Evolutionary conservation across 2,329 filamentous ascomycete species (phyloP), one percentile per base, ranked within the genome.

Genomic region (Neofusicoccum laricinum): DNA sequence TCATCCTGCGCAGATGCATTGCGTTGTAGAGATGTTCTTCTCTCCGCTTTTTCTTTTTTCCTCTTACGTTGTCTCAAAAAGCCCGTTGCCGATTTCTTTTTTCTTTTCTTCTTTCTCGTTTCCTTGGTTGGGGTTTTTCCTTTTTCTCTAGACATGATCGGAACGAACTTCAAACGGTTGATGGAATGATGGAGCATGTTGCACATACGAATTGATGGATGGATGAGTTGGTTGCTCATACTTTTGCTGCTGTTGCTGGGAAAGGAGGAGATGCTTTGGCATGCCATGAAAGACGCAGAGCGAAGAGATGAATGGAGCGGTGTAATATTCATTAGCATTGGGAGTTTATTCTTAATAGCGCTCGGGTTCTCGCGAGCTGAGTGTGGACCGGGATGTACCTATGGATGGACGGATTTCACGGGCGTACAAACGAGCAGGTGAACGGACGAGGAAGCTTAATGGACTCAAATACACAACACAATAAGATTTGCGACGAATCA

Each of bases 161-260:
- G 32, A 59, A 59, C 55, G 55, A 59, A 58, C 7, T 30, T 59
- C 6, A 46, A 34, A 46, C 40, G 25, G 15, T 34, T 38, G 36
- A 38, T 38, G 36, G 36, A 19, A 25, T 19, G 38, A 58, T 48
- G 30, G 41, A 19, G 8, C 17, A 3, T 41, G n/a, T 19, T 59
- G 55, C 43, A 45, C 55, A 59, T 59, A 59, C 55, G 55, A 59
- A 46, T 36, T 46, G 55, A 59, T 48, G 55, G 53, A 46, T 32
- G 51, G 53, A 43, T 43, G 53, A 14, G 21, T 41, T 21, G 36
- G 25, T 41, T 25, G 19, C 36, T 55, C 19, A 43, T 17, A 17
- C 17, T 5, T 8, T 14, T 10, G 4, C 25, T 55, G 19, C 14
- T 45, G 40, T 11, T 38, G 49, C 3, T 4, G 38, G n/a, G 38